A percentile compares a stretch with the other conserved stretches of the same genome.
Conservation (phyloP, 495 filamentous ascomycete genomes). For the Umbilicaria muhlenbergii region DNA sequence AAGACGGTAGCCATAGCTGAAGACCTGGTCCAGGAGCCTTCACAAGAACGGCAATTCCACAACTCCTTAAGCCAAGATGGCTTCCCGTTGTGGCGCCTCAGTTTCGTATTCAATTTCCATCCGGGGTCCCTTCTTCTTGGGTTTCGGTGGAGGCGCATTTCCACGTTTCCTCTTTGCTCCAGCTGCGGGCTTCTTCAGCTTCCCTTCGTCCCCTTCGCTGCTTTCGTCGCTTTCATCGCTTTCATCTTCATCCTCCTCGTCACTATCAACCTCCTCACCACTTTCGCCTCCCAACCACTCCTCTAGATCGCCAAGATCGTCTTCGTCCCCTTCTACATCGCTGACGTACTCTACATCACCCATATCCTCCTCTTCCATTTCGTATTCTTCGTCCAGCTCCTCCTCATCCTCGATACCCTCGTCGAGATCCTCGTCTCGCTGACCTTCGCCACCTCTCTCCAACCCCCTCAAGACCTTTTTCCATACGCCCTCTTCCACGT, state of each 20-base stretch:
- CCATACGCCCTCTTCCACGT: constrained; percentile 89
- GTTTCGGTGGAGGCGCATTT: constrained; percentile 35
- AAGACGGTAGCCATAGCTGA: too few species aligned
- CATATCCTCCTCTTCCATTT: constrained; percentile 43
- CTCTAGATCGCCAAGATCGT: constrained; percentile 27
- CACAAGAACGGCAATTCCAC: too few species aligned
- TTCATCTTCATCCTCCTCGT: constrained; percentile 33
- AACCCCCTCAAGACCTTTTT: constrained; percentile 89
- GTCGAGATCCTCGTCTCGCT: constrained; percentile 76
- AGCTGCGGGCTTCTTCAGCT: constrained; percentile 30
- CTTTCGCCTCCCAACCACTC: constrained; percentile 26
- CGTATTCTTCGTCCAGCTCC: constrained; percentile 43
- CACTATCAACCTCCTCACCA: constrained; percentile 28
- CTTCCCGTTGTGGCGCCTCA: constrained; percentile 36
- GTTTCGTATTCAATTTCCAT: constrained; percentile 61
- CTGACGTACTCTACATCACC: constrained; percentile 67
- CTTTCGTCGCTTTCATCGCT: constrained; percentile 24
- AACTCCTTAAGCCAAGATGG: constrained; percentile 23
- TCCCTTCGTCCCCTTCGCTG: constrained; percentile 20
- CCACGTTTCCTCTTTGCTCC: constrained; percentile 57
- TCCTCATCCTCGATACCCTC: constrained; percentile 72
- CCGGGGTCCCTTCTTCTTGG: constrained; percentile 50
- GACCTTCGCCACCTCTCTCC: constrained; percentile 72
- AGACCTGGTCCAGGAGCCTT: too few species aligned
- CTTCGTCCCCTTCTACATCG: constrained; percentile 42